These are phyloP conservation scores for Tulasnella sp. DNA, from an alignment of 768 basidiomycete genomes.

Conservation along the genomic window DNA sequence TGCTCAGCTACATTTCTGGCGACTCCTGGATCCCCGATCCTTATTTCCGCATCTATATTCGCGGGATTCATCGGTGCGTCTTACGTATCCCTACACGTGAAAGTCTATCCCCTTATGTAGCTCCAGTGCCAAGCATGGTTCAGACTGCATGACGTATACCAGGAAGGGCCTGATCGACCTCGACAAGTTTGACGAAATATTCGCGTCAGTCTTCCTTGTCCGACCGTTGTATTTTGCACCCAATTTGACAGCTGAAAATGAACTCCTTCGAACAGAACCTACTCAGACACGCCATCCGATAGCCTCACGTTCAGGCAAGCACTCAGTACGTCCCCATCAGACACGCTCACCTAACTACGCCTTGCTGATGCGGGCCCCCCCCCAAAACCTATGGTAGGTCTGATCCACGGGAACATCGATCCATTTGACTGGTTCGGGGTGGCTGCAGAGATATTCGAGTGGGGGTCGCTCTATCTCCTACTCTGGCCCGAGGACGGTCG, in stretches of 20 bases:
- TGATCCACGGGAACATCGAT: constrained; percentile 4
- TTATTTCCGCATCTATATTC: not conserved
- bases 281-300: constrained; percentile 4
- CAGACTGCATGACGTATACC: constrained; percentile 4
- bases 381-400: not conserved
- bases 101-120: not conserved
- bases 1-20: not conserved
- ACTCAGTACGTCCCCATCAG: not conserved
- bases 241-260: not conserved
- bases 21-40: constrained; percentile 7
- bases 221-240: not conserved
- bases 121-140: constrained; percentile 12
- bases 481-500: constrained; percentile 9
- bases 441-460: constrained; percentile 1
- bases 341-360: not conserved
- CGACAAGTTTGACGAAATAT: constrained; percentile 6
- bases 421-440: constrained; percentile 4
- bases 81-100: too few relatives aligned
- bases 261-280: not conserved
- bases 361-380: not conserved
- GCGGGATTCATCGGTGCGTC: constrained; percentile 1
- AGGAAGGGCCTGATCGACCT: constrained; percentile 1
- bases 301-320: not conserved
- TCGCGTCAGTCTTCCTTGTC: not conserved
- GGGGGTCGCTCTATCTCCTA: not conserved